Percentiles rank a stretch among this genome's conserved stretches.
These are phyloP conservation scores for Xylariales sp. DNA, from an alignment of 2,329 filamentous ascomycete genomes.

Conservation along the genomic window DNA sequence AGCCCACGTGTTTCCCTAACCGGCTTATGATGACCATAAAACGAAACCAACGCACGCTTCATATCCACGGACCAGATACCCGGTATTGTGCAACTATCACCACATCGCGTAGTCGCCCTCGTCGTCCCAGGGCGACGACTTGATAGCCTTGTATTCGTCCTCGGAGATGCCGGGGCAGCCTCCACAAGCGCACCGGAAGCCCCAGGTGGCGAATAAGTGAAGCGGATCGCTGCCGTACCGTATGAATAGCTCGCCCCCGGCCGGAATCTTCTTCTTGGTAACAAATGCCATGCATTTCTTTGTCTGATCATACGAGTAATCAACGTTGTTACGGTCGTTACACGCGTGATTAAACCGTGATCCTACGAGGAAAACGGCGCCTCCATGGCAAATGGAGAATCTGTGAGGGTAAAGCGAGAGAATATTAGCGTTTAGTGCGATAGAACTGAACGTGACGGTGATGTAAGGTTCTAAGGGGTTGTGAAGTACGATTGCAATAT, in stretches of 20 bases:
- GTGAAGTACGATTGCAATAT: background rate
- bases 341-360: constrained; percentile 72
- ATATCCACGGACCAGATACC: background rate
- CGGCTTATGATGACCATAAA: background rate
- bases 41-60: background rate
- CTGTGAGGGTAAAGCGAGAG: constrained; percentile 16
- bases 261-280: constrained; percentile 52
- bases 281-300: constrained; percentile 56
- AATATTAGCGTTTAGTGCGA: constrained; percentile 5
- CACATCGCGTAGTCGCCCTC: background rate
- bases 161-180: constrained; percentile 52
- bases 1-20: background rate
- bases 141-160: constrained; percentile 17
- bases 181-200: constrained; percentile 65
- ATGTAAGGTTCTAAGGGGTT: background rate
- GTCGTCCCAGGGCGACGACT: background rate
- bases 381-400: constrained; percentile 27
- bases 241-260: constrained; percentile 64
- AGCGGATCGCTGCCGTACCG: constrained; percentile 57
- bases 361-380: constrained; percentile 61
- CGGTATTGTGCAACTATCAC: background rate
- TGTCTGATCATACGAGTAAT: constrained; percentile 56
- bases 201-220: constrained; percentile 58
- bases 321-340: constrained; percentile 54
- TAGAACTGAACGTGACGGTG: no score